Percentiles rank a stretch among this genome's conserved stretches.
phyloP scores from a whole-genome alignment of 2,329 filamentous ascomycete genomes.

The Penicillium italicum region DNA sequence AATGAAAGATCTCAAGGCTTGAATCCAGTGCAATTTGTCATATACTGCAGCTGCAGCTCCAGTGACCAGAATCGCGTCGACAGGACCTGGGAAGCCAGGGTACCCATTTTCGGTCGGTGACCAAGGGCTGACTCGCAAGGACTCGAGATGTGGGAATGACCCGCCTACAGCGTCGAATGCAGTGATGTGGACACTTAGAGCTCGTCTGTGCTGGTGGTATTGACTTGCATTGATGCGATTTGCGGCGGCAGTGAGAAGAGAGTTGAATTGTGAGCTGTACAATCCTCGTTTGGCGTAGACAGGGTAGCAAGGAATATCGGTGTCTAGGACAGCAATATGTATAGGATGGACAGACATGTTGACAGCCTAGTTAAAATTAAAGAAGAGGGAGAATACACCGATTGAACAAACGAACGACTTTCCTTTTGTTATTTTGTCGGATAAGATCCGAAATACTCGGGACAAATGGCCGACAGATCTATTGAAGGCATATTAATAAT shows the following conservation, averaged over 20 bases:
- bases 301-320: conserved; percentile 29
- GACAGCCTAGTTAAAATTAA: too few relatives aligned
- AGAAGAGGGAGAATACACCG: background rate
- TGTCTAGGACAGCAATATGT: conserved; percentile 34
- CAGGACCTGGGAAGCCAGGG: conserved; percentile 5
- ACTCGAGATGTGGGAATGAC: conserved; percentile 18
- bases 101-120: background rate
- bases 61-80: conserved; percentile 27
- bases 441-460: conserved; percentile 6
- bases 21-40: conserved; percentile 20
- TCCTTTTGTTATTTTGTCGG: background rate
- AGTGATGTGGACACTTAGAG: conserved; percentile 22
- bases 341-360: conserved; percentile 12
- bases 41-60: conserved; percentile 23
- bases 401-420: background rate
- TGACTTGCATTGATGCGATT: conserved; percentile 16
- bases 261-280: conserved; percentile 32
- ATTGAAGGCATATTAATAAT: background rate
- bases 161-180: conserved; percentile 30
- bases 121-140: conserved; percentile 14
- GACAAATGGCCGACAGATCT: background rate
- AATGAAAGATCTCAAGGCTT: conserved; percentile 15
- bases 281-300: conserved; percentile 30
- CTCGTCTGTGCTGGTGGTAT: background rate
- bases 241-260: conserved; percentile 29